Base-by-base conservation (phyloP, 495 filamentous ascomycete genomes). In the Neurospora discreta region DNA sequence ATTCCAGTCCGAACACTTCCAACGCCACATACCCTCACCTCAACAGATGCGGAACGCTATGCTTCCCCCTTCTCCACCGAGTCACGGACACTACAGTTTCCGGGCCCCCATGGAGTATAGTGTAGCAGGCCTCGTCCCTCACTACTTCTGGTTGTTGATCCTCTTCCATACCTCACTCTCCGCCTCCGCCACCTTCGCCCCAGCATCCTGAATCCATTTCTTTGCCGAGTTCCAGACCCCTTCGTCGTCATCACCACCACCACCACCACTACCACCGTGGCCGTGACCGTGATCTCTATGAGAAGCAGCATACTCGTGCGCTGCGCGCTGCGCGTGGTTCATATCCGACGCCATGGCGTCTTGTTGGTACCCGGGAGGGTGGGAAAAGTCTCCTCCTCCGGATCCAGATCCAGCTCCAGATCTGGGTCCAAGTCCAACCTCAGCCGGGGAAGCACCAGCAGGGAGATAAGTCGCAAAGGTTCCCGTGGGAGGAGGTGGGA, bases 151-250 rank as follows among this genome's bases (percentile, higher is more conserved):
- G 16, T 3, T 83, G 78, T 89, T 90, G 75, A 90, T 89, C 78
- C 84, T 84, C 81, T 82, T 90, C 90, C 91, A 92, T n/a, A 91
- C 86, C 81, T 89, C 88, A 72, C 84, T 87, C 80, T 92, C 90
- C 23, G 87, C 87, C 70, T 89, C 87, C 13, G 82, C 84, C 69
- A 92, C 76, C 78, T 87, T 89, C 73, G 83, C 81, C 70, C 90
- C 90, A 10, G 87, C 90, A 58, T 81, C 86, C 74, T 85, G 83
- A 67, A 87, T 83, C 87, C 88, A 89, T 73, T 86, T 85, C 82
- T 85, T 89, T 3, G 89, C 89, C 16, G 82, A 83, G 5, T 80
- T 84, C 79, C 87, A 82, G 11, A 89, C 77, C 1, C 87, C 83
- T 7, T 80, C 80, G 18, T 84, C 86, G 10, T 82, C 84, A 5